phyloP scores from a whole-genome alignment of 208 protist species.

The Sergeia podlipaevii region DNA sequence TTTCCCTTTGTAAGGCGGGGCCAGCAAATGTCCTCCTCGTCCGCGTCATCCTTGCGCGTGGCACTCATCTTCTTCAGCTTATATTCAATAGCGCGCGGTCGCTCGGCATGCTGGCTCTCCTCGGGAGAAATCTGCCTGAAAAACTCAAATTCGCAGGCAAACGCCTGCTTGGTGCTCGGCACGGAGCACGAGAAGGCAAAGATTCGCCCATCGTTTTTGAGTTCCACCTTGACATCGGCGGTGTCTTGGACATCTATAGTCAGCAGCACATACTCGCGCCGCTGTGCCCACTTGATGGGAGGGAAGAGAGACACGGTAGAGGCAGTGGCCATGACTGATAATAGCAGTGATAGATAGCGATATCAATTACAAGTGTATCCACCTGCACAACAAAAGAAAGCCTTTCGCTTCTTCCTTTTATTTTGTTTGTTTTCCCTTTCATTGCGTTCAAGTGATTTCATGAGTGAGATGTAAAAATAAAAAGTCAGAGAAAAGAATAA shows the following conservation, averaged over 20 bases:
- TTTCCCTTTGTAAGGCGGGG: constrained; percentile 69
- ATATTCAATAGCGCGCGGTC: constrained; percentile 71
- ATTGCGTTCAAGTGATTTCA: too few species aligned
- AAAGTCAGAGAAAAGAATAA: constrained; percentile 7
- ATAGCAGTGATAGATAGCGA: neutral
- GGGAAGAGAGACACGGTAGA: constrained; percentile 34
- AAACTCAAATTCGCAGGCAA: constrained; percentile 33
- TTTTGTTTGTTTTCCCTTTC: too few species aligned
- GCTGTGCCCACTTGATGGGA: constrained; percentile 82
- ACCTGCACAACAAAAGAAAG: too few species aligned
- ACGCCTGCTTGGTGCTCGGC: constrained; percentile 3
- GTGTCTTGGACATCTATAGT: constrained; percentile 79
- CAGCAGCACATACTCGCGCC: constrained; percentile 68
- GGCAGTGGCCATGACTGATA: neutral
- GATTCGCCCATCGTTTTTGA: constrained; percentile 39
- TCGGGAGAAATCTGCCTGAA: constrained; percentile 61
- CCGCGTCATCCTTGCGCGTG: constrained; percentile 19
- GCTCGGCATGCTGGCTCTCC: constrained; percentile 73
- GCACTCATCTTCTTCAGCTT: constrained; percentile 63
- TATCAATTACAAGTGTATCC: too few species aligned
- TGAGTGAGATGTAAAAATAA: constrained; percentile 10
- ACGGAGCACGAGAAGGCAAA: constrained; percentile 39
- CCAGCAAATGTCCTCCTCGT: constrained; percentile 57
- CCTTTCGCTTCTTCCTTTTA: too few species aligned
- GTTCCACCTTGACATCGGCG: constrained; percentile 51